Conservation (phyloP, 257 asterid genomes). For the Capsicum rhomboideum region DNA sequence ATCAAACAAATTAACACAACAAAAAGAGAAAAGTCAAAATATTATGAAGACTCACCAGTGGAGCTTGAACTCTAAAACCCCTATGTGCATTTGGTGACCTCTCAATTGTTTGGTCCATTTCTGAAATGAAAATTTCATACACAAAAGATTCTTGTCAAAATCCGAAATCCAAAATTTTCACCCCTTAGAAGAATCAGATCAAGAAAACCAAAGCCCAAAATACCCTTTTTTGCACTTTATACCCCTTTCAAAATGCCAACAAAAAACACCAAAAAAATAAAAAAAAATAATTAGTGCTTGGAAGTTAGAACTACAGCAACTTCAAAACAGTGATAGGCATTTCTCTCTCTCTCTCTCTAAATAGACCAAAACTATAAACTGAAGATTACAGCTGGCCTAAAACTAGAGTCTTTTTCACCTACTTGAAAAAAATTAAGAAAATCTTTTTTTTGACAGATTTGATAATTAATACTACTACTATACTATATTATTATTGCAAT, state of each 20-base stretch:
- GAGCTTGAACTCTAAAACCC: constrained; percentile 84
- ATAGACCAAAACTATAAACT: constrained; percentile 23
- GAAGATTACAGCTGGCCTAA: constrained; percentile 68
- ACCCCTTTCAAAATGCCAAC: constrained; percentile 35
- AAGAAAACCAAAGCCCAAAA: constrained; percentile 18
- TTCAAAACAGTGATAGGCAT: constrained; percentile 28
- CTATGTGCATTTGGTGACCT: constrained; percentile 70
- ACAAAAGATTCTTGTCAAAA: constrained; percentile 21
- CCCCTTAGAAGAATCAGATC: neutral
- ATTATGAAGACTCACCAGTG: constrained; percentile 51
- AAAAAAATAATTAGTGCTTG: constrained; percentile 28
- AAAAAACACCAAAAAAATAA: constrained; percentile 19
- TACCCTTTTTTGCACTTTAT: constrained; percentile 5
- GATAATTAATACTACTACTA: neutral
- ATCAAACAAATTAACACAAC: neutral
- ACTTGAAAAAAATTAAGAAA: constrained; percentile 17
- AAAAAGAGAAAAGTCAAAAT: constrained; percentile 8
- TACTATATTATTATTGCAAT: constrained; percentile 12
- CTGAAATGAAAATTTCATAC: constrained; percentile 23
- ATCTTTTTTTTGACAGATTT: neutral
- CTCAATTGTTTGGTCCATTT: constrained; percentile 63
- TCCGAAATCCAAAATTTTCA: neutral
- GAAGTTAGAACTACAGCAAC: constrained; percentile 31
- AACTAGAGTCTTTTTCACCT: constrained; percentile 18
- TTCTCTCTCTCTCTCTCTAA: constrained; percentile 24